Evolutionary conservation across 1,284 basidiomycete species (phyloP), one percentile per base, ranked within the genome.

Genomic region (Spongiforma sp.): DNA sequence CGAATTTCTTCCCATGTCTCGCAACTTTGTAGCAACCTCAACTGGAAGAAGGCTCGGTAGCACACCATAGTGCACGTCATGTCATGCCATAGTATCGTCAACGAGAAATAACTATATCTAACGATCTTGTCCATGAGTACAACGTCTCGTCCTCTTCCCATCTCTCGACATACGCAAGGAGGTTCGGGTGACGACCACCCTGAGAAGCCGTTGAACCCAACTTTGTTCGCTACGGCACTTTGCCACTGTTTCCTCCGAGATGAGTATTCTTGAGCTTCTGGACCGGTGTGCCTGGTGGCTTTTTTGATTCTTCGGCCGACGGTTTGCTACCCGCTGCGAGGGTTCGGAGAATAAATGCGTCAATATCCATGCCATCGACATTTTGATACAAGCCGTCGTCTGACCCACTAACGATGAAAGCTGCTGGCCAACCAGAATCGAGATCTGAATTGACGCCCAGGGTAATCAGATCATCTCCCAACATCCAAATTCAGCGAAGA

Each of bases 131-230:
- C n/a, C n/a, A n/a, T n/a, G n/a, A n/a, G n/a, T n/a, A 98, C 36
- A 99, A 82, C 64, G 89, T 87, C 60, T 95, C 91, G 65, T 93
- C 87, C 80, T 99, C 94, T 78, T 99, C 97, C 98, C 98, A 99
- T 63, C 95, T 96, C 79, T 98, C 95, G 64, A 95, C 84, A 70
- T 98, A 96, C n/a, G 86, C 86, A 56, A 99, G 87, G 24, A 99
- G 90, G 77, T 97, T 95, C 1, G 87, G 86, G 79, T 93, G 90
- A 50, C 78, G 77, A 59, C 69, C 69, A 6, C 69, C 71, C 24
- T 75, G 70, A 12, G 79, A 68, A 4, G 73, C 78, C 62, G 57
- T 83, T 81, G 62, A 86, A 82, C 1, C 87, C 89, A 61, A 92
- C 86, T 76, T 90, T 92, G 67, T 82, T 76, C 10, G 90, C 83